A percentile compares a stretch with the other conserved stretches of the same genome.
Conservation (phyloP, 1,284 basidiomycete genomes). For the Boletus austroedulis region DNA sequence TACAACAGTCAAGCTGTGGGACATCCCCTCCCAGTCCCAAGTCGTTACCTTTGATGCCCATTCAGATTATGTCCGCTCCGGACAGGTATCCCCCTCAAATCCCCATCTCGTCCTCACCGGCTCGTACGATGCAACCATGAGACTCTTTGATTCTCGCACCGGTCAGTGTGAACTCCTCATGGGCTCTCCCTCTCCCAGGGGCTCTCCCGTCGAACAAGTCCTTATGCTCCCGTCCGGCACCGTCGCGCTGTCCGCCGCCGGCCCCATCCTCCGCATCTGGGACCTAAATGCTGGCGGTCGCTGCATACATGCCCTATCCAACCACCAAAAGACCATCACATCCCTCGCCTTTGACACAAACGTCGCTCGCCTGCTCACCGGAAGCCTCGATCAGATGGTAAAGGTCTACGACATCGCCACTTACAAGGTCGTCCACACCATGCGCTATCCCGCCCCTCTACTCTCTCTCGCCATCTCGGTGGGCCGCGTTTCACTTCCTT, state of each 20-base stretch:
- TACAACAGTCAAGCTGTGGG: conserved; percentile 91
- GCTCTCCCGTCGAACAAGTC: conserved; percentile 88
- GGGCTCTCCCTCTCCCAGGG: conserved; percentile 50
- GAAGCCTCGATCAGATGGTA: conserved; percentile 93
- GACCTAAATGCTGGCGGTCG: conserved; percentile 91
- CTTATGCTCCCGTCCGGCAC: conserved; percentile 92
- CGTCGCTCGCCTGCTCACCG: conserved; percentile 81
- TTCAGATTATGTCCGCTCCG: conserved; percentile 94
- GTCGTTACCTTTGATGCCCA: conserved; percentile 82
- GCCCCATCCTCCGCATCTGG: conserved; percentile 94
- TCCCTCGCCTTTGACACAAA: conserved; percentile 78
- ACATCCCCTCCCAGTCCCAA: conserved; percentile 86
- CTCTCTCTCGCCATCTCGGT: conserved; percentile 88
- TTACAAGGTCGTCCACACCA: conserved; percentile 96
- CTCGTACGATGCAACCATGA: conserved; percentile 91
- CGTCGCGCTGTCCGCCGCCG: conserved; percentile 82
- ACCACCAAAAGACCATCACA: conserved; percentile 98
- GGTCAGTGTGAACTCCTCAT: conserved; percentile 83
- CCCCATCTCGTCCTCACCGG: conserved; percentile 88
- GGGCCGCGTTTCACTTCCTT: conserved; percentile 23
- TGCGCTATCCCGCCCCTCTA: conserved; percentile 95
- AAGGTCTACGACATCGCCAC: conserved; percentile 97
- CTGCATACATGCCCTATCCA: conserved; percentile 85
- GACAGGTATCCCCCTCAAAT: conserved; percentile 79
- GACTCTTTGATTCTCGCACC: conserved; percentile 85